Evolutionary conservation across 2,329 filamentous ascomycete genomes (phyloP), one percentile per base, ranked within the genome.

Genomic region (Hymenoscyphus fructigenus): DNA sequence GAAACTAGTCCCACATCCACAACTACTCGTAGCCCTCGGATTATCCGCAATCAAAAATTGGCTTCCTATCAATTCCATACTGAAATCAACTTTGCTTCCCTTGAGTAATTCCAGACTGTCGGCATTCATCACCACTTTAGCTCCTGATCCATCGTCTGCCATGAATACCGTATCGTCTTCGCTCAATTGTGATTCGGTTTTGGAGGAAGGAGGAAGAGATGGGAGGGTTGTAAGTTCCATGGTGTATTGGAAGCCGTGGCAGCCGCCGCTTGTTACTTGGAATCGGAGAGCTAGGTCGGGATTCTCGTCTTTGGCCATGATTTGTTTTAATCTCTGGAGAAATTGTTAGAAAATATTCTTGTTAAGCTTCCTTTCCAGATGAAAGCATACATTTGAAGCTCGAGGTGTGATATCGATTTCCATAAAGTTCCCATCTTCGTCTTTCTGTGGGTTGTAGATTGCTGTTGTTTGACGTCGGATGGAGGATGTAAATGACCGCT

Each of bases 31-130:
- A 4, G 95, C 95, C 50, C 88, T 82, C 0, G 95, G 95, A 75
- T 98, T 99, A 72, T 96, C 93, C 66, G 92, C 89, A 74, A 99
- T 93, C 83, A 96, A 97, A 79, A 99, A 99, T 79, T 98, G 93
- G 74, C 89, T 92, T 29, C 91, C 91, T 75, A 97, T 97, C 79
- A 99, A 81, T 81, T 98, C 95, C 85, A 91, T 95, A 0, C 93
- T 97, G 75, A 93, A 99, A 76, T 99, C 95, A 44, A 99, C 89
- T 76, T 93, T 97, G 80, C 93, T 97, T 10, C 94, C 95, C 75
- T 92, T 93, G 65, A 99, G 79, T 61, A 99, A 79, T 69, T 97
- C 93, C 65, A 99, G 79, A 60, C 93, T 97, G 2, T 92, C 87
- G 70, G 89, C 86, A 75, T 99, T 95, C 75, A 99, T 87, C 26